Base-by-base conservation (phyloP, 768 basidiomycete species). In the Termitomyces bulborhizus region DNA sequence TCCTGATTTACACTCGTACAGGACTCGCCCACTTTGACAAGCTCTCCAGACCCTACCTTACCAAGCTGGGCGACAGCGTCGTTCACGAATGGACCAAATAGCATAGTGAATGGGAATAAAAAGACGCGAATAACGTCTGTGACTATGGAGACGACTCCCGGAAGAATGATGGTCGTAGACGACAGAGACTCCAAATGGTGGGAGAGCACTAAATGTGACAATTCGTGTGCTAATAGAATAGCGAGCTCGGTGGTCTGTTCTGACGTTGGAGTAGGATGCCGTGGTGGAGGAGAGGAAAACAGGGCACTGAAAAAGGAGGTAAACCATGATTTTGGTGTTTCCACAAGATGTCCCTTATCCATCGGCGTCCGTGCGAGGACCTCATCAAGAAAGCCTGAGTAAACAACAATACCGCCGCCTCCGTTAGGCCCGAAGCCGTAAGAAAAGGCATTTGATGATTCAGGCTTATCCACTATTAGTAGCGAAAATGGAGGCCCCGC, bases 121-220 rank as follows among this genome's bases (percentile, higher is more conserved):
- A 93, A 66, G 2, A 92, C 85, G 41, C 94, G 78, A 24, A 88
- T 64, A 21, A 93, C 63, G 66, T 98, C 94, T 18, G 88, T 76
- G 13, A 81, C 60, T 59, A 98, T 85, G 1, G 90, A 89, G 43
- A 92, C 69, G 13, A 90, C 74, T 29, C 86, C 87, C 0, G 94
- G 94, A 39, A 93, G 76, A 44, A 96, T 81, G 60, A 98, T 83
- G 4, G 86, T 86, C 21, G 80, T 82, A 13, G 88, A 89, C 0
- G 92, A 93, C n/a, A 97, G 72, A 3, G 92, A 88, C 70, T 97
- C 93, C 41, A 97, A 76, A 68, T 97, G 94, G 66, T 97, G 94
- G 0, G 90, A 86, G 1, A 97, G 78, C 40, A 98, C 72, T 27
- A 99, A 77, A 73, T 99, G 97, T 0, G 94, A 82, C 53, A 98